Base-by-base conservation (phyloP, 2,329 filamentous ascomycete genomes). In the Arthrobotrys sphaeroides region DNA sequence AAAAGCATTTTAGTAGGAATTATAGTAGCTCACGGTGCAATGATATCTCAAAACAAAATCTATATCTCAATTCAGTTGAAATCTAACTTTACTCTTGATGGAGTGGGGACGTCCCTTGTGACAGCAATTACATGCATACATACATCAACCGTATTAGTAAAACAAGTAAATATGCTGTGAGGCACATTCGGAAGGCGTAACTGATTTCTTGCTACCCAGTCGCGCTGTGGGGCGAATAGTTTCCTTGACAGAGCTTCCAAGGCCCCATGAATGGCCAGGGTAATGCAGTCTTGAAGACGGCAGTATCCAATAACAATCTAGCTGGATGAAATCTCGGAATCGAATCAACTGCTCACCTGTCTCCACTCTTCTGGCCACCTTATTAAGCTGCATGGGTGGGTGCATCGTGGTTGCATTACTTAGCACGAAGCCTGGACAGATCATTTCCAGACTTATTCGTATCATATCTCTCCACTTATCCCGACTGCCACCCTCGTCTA, bases 401-500 rank as follows among this genome's bases (percentile, higher is more conserved):
- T 59, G 33, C 26, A 42, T 61, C 6, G n/a, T 18, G 42, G 59
- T 10, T 62, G 42, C 42, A 49, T 49, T 10, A 22, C 24, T 16
- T 62, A 45, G 59, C 42, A 47, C 38, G 24, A 62, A n/a, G 24
- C 55, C 59, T 36, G 16, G 33, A 45, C 59, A 31, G 59, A 62
- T 62, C 59, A 62, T 33, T 62, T 62, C 59, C 59, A 33, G 24
- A 62, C 42, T 62, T 10, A 62, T 20, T 49, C 40, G 59, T 47
- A 60, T 43, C 24, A 45, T 43, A 45, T 42, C 55, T 59, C 36
- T 22, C 36, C 36, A 31, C 36, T 13, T 22, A 43, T 43, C 28
- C 22, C 13, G 18, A 10, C 38, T 22, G 20, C 18, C n/a, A 24
- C 18, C 3, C 31, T 55, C 31, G 31, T 55, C 51, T 55, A 24